Conservation (phyloP, 1,139 yeast species). For the Debaryomyces nepalensis region DNA sequence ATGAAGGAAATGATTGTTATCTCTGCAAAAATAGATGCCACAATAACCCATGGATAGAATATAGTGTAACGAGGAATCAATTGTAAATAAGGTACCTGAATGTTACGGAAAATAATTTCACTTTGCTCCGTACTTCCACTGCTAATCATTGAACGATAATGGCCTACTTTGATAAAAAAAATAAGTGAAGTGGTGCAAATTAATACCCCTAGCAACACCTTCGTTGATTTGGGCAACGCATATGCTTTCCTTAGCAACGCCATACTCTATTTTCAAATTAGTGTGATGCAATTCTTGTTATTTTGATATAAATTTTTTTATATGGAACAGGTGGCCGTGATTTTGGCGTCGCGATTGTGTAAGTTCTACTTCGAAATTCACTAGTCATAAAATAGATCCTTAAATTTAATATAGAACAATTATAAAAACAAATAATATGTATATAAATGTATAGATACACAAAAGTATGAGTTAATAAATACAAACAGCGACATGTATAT, state of each 20-base stretch:
- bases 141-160: conserved; percentile 43
- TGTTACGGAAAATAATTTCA: conserved; percentile 33
- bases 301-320: conserved; percentile 2
- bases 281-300: no score
- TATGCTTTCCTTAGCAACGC: conserved; percentile 19
- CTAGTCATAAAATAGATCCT: conserved; percentile 9
- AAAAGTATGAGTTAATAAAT: conserved; percentile 4
- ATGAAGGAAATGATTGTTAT: conserved; percentile 55
- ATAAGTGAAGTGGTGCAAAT: conserved; percentile 29
- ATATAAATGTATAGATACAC: conserved; percentile 12
- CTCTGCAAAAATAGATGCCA: conserved; percentile 75
- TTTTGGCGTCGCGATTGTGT: conserved; percentile 9
- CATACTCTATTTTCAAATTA: conserved; percentile 16
- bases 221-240: conserved; percentile 32
- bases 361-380: not conserved
- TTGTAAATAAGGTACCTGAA: conserved; percentile 66
- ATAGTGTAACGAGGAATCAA: conserved; percentile 68
- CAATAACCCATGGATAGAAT: conserved; percentile 75
- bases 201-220: conserved; percentile 33
- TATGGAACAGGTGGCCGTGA: conserved; percentile 4
- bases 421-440: conserved; percentile 8
- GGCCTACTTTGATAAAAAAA: conserved; percentile 34
- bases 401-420: conserved; percentile 12
- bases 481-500: conserved; percentile 3
- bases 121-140: conserved; percentile 32